These are phyloP conservation scores for Trifolium subterraneum DNA, from an alignment of 306 rosid species.

Conservation along the genomic window DNA sequence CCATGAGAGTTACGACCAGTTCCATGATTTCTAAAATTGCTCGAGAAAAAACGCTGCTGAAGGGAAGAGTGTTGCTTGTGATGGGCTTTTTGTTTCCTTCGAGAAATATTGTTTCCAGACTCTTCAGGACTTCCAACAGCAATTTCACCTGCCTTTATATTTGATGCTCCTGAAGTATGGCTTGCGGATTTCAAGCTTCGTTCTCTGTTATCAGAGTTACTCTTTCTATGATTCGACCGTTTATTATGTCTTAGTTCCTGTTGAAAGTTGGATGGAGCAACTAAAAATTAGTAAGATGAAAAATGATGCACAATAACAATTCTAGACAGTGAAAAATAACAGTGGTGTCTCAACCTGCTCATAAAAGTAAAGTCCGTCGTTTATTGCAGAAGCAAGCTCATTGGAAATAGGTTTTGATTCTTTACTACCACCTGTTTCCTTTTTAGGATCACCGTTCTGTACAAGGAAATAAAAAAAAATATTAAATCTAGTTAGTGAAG, in stretches of 20 bases:
- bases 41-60: constrained; percentile 85
- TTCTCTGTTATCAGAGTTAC: constrained; percentile 65
- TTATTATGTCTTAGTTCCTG: constrained; percentile 81
- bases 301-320: constrained; percentile 9
- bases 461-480: constrained; percentile 31
- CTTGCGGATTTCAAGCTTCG: constrained; percentile 57
- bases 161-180: constrained; percentile 60
- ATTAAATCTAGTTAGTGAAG: constrained; percentile 10
- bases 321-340: constrained; percentile 15
- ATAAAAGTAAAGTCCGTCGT: constrained; percentile 88
- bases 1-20: constrained; percentile 68
- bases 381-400: constrained; percentile 89
- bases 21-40: constrained; percentile 83
- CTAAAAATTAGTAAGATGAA: constrained; percentile 28
- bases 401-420: constrained; percentile 79
- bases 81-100: constrained; percentile 70
- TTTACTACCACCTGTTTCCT: constrained; percentile 54
- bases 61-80: constrained; percentile 70
- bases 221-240: constrained; percentile 72
- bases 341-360: constrained; percentile 75
- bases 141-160: constrained; percentile 62
- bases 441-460: constrained; percentile 68
- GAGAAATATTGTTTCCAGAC: constrained; percentile 60
- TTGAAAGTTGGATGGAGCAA: constrained; percentile 35
- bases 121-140: constrained; percentile 57